Evolutionary conservation across 768 basidiomycete genomes (phyloP).

Genomic region (Sutorius australiensis): DNA sequence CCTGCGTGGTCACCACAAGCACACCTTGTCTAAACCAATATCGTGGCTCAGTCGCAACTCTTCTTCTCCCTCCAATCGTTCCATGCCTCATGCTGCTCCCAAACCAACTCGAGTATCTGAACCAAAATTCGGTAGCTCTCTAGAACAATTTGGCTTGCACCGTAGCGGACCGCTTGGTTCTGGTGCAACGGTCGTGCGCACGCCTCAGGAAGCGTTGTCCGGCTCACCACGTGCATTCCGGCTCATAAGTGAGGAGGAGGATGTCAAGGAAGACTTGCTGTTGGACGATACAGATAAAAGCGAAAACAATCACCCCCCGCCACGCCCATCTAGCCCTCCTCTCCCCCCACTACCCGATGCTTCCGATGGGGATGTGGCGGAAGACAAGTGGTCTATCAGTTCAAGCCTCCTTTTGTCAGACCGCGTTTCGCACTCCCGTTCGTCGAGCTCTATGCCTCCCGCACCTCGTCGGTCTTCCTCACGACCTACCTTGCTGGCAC

Average conservation of each 20-base stretch:
- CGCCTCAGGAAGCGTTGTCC: slow-evolving; percentile 72
- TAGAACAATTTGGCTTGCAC: slow-evolving; percentile 27
- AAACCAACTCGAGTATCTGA: slow-evolving; percentile 45
- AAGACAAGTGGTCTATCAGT: slow-evolving; percentile 10
- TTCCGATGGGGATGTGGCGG: neutral
- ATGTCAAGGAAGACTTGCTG: slow-evolving; percentile 2
- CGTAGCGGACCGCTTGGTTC: slow-evolving; percentile 57
- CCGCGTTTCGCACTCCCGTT: slow-evolving; percentile 26
- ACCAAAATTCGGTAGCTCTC: slow-evolving; percentile 34
- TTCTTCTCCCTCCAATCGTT: slow-evolving; percentile 28
- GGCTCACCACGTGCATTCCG: slow-evolving; percentile 19
- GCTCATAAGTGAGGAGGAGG: slow-evolving; percentile 12
- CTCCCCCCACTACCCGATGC: slow-evolving; percentile 49
- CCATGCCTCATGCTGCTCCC: slow-evolving; percentile 29
- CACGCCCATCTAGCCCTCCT: slow-evolving; percentile 41
- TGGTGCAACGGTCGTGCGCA: slow-evolving; percentile 73
- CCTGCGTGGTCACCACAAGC: slow-evolving; percentile 32
- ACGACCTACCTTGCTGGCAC: slow-evolving; percentile 21
- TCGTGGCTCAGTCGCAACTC: slow-evolving; percentile 41
- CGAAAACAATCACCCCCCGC: slow-evolving; percentile 22
- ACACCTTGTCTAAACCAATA: slow-evolving; percentile 40
- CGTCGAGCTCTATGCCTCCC: slow-evolving; percentile 30
- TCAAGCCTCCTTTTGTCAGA: slow-evolving; percentile 24
- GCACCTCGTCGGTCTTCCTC: slow-evolving; percentile 37
- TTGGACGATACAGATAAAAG: slow-evolving; percentile 14